Evolutionary conservation across 371 early-diverging fungal species (phyloP).

Genomic region (Mortierella sp.): DNA sequence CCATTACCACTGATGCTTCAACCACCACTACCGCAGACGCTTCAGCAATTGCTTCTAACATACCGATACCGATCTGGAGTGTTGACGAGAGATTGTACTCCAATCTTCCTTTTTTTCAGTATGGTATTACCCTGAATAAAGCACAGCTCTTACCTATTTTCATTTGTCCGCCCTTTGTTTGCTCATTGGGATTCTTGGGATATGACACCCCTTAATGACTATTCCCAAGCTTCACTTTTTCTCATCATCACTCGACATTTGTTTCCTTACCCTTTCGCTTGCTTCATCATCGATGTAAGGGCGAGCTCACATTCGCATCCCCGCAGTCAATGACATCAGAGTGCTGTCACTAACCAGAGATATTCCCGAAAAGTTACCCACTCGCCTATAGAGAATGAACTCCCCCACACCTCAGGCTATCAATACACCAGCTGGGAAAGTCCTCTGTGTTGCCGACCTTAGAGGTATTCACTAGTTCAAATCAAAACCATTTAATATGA

Average conservation of each 20-base stretch:
- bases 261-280: background rate
- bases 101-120: background rate
- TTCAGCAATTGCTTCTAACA: no score
- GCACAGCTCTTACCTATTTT: background rate
- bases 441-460: constrained; percentile 53
- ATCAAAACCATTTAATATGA: background rate
- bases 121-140: background rate
- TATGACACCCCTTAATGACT: background rate
- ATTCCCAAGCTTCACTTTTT: background rate
- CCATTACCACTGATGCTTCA: background rate
- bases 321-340: no score
- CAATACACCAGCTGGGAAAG: constrained; percentile 50
- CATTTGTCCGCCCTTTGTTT: no score
- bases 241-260: background rate
- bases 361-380: background rate
- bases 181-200: background rate
- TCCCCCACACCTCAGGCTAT: constrained; percentile 38
- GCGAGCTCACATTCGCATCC: background rate
- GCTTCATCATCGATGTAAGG: background rate
- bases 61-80: background rate
- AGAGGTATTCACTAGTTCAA: constrained; percentile 28
- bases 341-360: background rate
- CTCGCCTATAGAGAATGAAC: constrained; percentile 21
- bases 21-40: background rate
- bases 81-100: background rate